Conservation (phyloP, 1,284 basidiomycete genomes). For the Termitomyces sp. region DNA sequence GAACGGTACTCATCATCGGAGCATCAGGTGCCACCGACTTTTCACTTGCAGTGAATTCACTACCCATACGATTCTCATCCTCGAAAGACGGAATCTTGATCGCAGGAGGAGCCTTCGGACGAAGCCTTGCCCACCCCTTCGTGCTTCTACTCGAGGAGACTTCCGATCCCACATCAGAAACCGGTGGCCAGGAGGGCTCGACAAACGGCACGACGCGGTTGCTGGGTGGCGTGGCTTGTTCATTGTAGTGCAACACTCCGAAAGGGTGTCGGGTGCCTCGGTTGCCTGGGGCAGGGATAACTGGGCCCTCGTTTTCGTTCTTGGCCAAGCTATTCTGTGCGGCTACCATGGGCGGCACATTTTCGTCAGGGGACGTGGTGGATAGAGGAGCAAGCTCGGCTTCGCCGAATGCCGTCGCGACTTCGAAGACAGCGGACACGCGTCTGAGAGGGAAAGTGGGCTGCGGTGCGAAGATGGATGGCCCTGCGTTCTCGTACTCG, state of each 20-base stretch:
- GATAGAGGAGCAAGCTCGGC: conserved; percentile 1
- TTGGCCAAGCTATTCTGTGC: background rate
- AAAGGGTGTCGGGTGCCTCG: conserved; percentile 3
- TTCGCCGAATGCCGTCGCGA: background rate
- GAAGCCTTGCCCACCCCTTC: no score
- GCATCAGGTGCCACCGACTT: no score
- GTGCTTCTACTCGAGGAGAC: no score
- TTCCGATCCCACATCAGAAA: no score
- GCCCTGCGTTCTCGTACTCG: background rate
- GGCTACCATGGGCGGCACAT: background rate
- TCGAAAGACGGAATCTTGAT: no score
- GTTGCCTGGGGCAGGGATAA: conserved; percentile 1
- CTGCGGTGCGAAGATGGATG: background rate
- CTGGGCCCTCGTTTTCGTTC: background rate
- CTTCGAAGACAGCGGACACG: conserved; percentile 4
- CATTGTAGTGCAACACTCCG: conserved; percentile 1
- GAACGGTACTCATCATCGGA: no score
- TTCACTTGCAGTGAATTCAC: no score
- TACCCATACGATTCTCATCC: no score
- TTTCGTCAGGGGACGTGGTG: conserved; percentile 1
- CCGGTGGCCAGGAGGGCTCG: no score
- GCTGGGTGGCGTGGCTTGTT: background rate
- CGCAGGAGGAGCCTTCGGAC: no score
- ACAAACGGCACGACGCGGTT: background rate
- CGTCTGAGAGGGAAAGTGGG: background rate